Conservation (phyloP, 139 green algal genomes). For the Chlorella sp. region DNA sequence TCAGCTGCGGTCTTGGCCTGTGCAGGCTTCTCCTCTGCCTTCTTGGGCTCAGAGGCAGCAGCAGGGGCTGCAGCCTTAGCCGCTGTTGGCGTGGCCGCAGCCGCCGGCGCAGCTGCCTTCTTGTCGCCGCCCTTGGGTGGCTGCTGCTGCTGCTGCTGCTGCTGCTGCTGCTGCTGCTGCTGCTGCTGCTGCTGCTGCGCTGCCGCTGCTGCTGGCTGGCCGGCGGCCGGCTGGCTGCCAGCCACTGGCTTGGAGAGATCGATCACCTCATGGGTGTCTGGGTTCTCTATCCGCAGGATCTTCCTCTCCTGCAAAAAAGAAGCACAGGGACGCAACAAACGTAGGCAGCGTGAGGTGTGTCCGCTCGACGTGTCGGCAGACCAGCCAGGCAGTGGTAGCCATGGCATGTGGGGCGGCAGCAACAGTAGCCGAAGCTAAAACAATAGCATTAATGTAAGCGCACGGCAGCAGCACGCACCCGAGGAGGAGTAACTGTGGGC, state of each 20-base stretch:
- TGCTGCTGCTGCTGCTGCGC: too few species aligned
- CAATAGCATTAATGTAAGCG: too few species aligned
- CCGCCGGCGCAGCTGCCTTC: neutral
- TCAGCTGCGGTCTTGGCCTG: conserved; percentile 7
- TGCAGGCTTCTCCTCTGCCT: neutral
- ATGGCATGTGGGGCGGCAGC: too few species aligned
- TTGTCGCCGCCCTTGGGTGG: too few species aligned
- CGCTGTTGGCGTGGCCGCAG: neutral
- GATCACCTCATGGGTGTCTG: conserved; percentile 38
- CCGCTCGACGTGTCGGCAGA: too few species aligned
- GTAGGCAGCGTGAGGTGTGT: too few species aligned
- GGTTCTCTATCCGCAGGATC: conserved; percentile 44
- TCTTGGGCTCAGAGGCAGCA: neutral
- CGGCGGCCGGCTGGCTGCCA: neutral
- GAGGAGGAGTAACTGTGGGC: too few species aligned
- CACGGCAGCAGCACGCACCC: too few species aligned
- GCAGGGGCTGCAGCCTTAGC: neutral
- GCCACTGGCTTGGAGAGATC: conserved; percentile 24
- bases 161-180: too few species aligned
- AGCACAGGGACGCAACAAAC: too few species aligned
- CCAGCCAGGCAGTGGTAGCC: too few species aligned
- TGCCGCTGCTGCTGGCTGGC: neutral
- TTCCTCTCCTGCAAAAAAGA: conserved; percentile 12
- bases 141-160: neutral
- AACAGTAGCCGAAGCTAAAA: too few species aligned